A percentile compares a stretch with the other conserved stretches of the same genome.
These are phyloP conservation scores for Phalaenopsis aphrodite DNA, from an alignment of 106 monocot species.

Conservation along the genomic window DNA sequence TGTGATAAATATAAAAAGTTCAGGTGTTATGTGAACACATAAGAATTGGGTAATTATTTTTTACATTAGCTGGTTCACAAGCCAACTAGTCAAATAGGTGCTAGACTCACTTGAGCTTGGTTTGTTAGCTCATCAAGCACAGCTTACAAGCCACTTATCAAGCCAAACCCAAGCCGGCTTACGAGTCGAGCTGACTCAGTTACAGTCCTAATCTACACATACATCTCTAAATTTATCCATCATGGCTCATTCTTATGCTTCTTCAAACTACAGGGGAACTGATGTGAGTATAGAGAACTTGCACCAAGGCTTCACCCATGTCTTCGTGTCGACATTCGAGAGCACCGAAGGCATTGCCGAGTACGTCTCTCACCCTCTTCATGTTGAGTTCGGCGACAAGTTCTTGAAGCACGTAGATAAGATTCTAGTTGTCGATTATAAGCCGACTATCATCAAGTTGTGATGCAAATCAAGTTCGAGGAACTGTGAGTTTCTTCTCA, in stretches of 20 bases:
- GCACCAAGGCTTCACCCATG: slow-evolving; percentile 28
- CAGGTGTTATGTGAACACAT: no score
- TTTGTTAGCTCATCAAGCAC: no score
- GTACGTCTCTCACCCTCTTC: slow-evolving; percentile 18
- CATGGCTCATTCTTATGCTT: not conserved
- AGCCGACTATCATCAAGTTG: slow-evolving; percentile 12
- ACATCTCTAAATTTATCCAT: no score
- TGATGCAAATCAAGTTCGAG: not conserved
- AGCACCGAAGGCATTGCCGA: slow-evolving; percentile 22
- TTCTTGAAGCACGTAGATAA: slow-evolving; percentile 8
- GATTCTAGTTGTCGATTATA: slow-evolving; percentile 16
- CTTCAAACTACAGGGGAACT: slow-evolving; percentile 13
- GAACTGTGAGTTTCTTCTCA: not conserved
- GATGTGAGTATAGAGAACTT: slow-evolving; percentile 24
- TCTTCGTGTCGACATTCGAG: slow-evolving; percentile 26
- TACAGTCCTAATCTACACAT: no score
- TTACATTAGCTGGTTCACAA: no score
- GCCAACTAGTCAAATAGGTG: no score
- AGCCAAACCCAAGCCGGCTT: no score
- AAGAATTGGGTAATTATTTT: no score
- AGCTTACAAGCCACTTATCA: no score
- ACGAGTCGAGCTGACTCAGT: no score
- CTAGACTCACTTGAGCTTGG: no score
- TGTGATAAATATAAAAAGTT: no score
- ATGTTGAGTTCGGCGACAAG: slow-evolving; percentile 17